phyloP scores from a whole-genome alignment of 148 eudicot species.

The Chenopodium album region DNA sequence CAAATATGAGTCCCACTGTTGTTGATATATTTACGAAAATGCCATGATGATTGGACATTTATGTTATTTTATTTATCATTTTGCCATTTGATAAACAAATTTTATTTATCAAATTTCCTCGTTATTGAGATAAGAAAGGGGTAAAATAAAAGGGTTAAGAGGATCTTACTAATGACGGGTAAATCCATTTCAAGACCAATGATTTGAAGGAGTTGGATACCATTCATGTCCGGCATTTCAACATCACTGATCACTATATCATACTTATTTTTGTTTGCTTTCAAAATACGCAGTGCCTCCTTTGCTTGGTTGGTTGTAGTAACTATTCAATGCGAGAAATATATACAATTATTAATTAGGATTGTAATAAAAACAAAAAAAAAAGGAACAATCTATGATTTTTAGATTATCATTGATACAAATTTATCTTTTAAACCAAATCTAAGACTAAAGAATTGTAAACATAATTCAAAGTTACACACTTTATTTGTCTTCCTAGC shows the following conservation, averaged over 20 bases:
- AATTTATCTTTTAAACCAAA: not conserved
- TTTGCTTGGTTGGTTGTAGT: slow-evolving; percentile 60
- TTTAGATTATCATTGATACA: not conserved
- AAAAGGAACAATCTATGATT: too few species aligned
- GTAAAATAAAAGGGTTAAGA: too few species aligned
- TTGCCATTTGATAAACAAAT: too few species aligned
- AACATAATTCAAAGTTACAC: not conserved
- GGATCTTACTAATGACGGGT: slow-evolving; percentile 79
- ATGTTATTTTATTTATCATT: too few species aligned
- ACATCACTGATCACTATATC: slow-evolving; percentile 77
- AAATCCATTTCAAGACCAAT: slow-evolving; percentile 87
- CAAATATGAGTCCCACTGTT: too few species aligned
- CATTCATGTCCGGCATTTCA: slow-evolving; percentile 97
- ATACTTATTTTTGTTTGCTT: slow-evolving; percentile 54
- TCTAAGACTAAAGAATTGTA: not conserved
- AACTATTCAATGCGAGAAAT: slow-evolving; percentile 36
- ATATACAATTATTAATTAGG: too few species aligned
- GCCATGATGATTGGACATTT: too few species aligned
- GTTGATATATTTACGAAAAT: too few species aligned
- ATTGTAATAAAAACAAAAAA: too few species aligned
- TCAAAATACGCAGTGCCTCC: slow-evolving; percentile 61
- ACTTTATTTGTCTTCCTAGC: too few species aligned
- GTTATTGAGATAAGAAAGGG: not conserved
- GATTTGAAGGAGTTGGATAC: slow-evolving; percentile 83
- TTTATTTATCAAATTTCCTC: too few species aligned